phyloP scores from a whole-genome alignment of 2,329 filamentous ascomycete genomes.

The Epichloe coenophiala region DNA sequence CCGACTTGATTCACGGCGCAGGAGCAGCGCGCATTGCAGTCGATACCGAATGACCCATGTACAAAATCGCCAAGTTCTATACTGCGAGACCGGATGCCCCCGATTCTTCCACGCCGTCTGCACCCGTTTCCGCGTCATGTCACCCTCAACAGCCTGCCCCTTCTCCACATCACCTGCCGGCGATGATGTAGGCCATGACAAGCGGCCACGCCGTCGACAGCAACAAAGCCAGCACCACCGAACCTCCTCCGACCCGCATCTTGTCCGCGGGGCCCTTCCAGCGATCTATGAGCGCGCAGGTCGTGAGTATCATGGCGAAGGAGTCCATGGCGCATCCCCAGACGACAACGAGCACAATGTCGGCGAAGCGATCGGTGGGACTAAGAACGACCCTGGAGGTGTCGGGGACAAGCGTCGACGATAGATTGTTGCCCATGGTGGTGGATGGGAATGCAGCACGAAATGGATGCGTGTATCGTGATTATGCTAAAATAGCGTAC shows the following conservation, averaged over 20 bases:
- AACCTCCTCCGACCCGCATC: constrained; percentile 14
- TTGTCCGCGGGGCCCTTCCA: constrained; percentile 27
- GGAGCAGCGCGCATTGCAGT: no score
- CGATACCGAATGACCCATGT: no score
- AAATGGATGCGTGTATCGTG: no score
- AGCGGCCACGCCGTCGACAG: constrained; percentile 23
- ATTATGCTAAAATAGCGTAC: no score
- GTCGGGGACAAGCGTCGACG: constrained; percentile 23
- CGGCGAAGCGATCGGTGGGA: constrained; percentile 16
- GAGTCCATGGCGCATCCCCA: constrained; percentile 24
- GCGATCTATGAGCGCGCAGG: constrained; percentile 27
- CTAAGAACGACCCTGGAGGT: constrained; percentile 21
- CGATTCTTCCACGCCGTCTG: no score
- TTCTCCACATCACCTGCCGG: constrained; percentile 8
- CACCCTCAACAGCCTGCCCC: background rate
- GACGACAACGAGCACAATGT: constrained; percentile 20
- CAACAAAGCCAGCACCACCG: constrained; percentile 18
- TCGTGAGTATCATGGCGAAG: constrained; percentile 28
- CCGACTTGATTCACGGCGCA: no score
- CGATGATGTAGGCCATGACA: constrained; percentile 20
- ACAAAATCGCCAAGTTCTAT: no score
- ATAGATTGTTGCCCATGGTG: constrained; percentile 27
- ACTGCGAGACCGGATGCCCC: no score
- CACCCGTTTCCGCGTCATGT: background rate
- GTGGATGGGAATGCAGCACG: no score